Conservation (phyloP, 2,329 filamentous ascomycete genomes). For the Epichloe hybrida region DNA sequence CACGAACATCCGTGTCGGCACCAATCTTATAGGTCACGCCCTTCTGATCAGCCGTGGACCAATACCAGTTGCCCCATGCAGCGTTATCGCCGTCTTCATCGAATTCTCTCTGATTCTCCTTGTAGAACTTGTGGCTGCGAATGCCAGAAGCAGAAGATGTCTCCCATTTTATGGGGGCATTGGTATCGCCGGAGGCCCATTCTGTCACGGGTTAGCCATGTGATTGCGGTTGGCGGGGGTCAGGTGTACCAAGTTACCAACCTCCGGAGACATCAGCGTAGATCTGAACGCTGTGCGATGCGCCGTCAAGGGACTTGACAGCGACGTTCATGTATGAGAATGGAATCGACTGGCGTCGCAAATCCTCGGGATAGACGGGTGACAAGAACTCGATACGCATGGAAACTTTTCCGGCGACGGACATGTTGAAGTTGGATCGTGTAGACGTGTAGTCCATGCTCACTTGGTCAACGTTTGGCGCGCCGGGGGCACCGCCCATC, state of each 20-base stretch:
- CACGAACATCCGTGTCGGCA: conserved; percentile 49
- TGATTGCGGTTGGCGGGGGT: too few species aligned
- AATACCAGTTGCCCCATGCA: conserved; percentile 72
- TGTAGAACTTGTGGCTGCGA: conserved; percentile 50
- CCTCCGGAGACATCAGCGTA: conserved; percentile 54
- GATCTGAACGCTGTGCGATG: conserved; percentile 49
- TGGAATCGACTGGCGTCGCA: conserved; percentile 52
- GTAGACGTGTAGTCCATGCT: conserved; percentile 60
- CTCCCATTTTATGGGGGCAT: conserved; percentile 47
- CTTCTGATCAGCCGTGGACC: conserved; percentile 45
- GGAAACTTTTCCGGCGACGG: conserved; percentile 44
- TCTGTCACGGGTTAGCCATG: conserved; percentile 30
- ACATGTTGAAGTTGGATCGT: conserved; percentile 54
- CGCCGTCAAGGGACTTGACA: conserved; percentile 48
- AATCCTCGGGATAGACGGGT: conserved; percentile 52
- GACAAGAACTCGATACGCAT: conserved; percentile 60
- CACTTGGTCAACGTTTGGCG: conserved; percentile 42
- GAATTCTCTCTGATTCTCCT: conserved; percentile 48
- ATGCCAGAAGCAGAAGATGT: conserved; percentile 36
- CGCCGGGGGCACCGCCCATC: conserved; percentile 46
- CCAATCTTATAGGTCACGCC: conserved; percentile 58
- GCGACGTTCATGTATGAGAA: conserved; percentile 58
- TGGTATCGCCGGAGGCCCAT: conserved; percentile 53
- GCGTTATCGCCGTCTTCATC: conserved; percentile 56
- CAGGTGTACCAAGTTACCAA: neutral